Conservation (phyloP, 2,329 filamentous ascomycete species). For the Sarocladium brachiariae region DNA sequence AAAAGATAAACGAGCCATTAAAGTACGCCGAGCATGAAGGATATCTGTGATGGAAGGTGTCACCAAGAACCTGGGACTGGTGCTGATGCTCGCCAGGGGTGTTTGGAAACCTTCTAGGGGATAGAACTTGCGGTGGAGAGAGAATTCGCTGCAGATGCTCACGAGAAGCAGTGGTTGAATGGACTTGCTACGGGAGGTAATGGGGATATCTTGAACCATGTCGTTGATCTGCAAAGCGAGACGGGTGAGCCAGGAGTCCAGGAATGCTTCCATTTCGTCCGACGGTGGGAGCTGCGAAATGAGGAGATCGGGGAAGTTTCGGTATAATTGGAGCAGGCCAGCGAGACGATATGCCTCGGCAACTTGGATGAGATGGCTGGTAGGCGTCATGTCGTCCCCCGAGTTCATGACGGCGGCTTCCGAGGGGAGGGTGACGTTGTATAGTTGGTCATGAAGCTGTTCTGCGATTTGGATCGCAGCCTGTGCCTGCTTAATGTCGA, state of each 20-base stretch:
- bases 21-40: constrained; percentile 6
- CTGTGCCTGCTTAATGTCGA: constrained; percentile 19
- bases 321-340: constrained; percentile 20
- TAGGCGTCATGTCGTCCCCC: constrained; percentile 19
- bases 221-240: constrained; percentile 37
- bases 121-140: constrained; percentile 13
- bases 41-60: not conserved
- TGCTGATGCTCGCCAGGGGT: constrained; percentile 26
- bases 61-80: constrained; percentile 24
- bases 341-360: constrained; percentile 23
- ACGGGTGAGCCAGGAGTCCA: constrained; percentile 33
- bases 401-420: constrained; percentile 17
- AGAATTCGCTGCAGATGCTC: constrained; percentile 18
- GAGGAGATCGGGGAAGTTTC: constrained; percentile 29
- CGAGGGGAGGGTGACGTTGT: constrained; percentile 14
- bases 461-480: constrained; percentile 17
- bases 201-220: constrained; percentile 33
- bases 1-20: constrained; percentile 23
- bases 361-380: constrained; percentile 18
- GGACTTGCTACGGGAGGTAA: constrained; percentile 35
- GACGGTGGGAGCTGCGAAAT: constrained; percentile 22
- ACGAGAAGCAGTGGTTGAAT: constrained; percentile 38
- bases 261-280: constrained; percentile 5
- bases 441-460: constrained; percentile 16
- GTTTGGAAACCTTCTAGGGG: constrained; percentile 16